These are phyloP conservation scores for Trichoderma sp. DNA, from an alignment of 2,329 filamentous ascomycete genomes.

Conservation along the genomic window DNA sequence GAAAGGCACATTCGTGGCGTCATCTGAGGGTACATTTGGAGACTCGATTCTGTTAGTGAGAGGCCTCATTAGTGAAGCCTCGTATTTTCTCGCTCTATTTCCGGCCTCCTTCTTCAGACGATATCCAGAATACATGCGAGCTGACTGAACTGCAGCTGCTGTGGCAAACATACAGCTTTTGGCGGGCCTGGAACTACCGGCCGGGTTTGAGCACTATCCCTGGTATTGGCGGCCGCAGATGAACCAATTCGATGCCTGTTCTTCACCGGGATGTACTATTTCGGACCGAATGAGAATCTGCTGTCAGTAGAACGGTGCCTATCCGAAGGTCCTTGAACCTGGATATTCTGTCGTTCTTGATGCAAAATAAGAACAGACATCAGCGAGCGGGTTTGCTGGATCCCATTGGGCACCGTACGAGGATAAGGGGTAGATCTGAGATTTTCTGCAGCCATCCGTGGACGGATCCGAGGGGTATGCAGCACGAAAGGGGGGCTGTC, in stretches of 20 bases:
- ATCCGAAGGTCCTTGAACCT: background rate
- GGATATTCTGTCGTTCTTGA: background rate
- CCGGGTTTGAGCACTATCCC: background rate
- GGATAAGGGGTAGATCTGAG: conserved; percentile 12
- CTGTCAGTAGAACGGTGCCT: background rate
- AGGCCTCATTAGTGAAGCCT: background rate
- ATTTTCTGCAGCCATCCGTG: conserved; percentile 13
- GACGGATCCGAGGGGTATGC: background rate
- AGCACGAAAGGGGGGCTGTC: background rate
- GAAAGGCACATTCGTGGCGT: conserved; percentile 1
- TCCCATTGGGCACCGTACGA: background rate
- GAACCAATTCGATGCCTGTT: background rate
- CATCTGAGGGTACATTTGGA: background rate
- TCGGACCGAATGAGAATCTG: conserved; percentile 12
- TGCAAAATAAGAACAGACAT: background rate
- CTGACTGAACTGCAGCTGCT: background rate
- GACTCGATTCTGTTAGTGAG: background rate
- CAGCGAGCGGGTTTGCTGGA: background rate
- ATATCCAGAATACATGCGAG: background rate
- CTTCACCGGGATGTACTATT: background rate
- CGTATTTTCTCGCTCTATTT: background rate
- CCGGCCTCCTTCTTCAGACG: background rate
- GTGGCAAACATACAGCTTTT: background rate
- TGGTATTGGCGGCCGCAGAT: background rate
- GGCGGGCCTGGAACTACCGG: background rate